These are phyloP conservation scores for Stagonosporopsis vannaccii DNA, from an alignment of 2,329 filamentous ascomycete genomes.

Conservation along the genomic window DNA sequence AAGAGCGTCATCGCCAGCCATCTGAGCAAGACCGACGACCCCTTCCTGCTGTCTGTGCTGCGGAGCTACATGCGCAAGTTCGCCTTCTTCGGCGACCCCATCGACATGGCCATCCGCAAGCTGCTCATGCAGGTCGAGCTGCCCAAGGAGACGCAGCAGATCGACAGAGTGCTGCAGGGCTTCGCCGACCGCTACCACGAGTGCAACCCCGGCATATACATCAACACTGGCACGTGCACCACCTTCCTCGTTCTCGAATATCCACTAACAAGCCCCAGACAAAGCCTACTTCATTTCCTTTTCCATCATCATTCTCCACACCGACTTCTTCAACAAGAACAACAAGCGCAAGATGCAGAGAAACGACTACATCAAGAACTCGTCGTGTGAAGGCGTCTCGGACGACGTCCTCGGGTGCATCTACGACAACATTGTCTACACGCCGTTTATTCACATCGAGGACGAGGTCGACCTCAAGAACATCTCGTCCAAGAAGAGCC, in stretches of 20 bases:
- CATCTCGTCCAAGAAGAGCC: constrained; percentile 73
- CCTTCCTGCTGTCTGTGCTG: constrained; percentile 82
- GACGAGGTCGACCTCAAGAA: constrained; percentile 84
- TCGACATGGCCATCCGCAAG: constrained; percentile 97
- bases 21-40: constrained; percentile 83
- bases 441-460: constrained; percentile 96
- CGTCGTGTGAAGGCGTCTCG: constrained; percentile 87
- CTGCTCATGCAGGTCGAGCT: constrained; percentile 95
- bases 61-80: constrained; percentile 96
- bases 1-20: constrained; percentile 84
- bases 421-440: constrained; percentile 98
- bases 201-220: constrained; percentile 96
- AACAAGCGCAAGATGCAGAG: constrained; percentile 99
- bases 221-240: constrained; percentile 66
- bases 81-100: constrained; percentile 93
- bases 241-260: background rate
- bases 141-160: constrained; percentile 97
- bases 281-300: constrained; percentile 99
- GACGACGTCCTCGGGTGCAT: constrained; percentile 94
- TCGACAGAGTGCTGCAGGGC: constrained; percentile 90
- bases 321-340: constrained; percentile 99
- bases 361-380: constrained; percentile 93
- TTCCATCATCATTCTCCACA: constrained; percentile 93
- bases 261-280: constrained; percentile 61
- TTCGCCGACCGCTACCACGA: constrained; percentile 98